These are phyloP conservation scores for Gardenia jasminoides DNA, from an alignment of 257 asterid genomes.

Conservation along the genomic window DNA sequence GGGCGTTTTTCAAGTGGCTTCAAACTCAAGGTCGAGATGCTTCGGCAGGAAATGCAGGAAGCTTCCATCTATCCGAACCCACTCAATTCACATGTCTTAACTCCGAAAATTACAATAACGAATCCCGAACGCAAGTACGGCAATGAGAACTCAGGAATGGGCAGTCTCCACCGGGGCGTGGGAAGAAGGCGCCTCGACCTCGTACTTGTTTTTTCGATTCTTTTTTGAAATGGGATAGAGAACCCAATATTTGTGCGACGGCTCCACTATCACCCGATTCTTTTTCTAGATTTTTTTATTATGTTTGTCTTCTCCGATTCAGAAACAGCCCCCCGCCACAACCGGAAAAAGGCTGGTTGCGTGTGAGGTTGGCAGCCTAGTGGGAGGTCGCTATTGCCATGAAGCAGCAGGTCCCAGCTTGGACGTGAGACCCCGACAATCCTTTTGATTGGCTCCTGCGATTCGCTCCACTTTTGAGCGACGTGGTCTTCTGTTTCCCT, in stretches of 20 bases:
- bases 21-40: slow-evolving; percentile 46
- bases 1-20: slow-evolving; percentile 29
- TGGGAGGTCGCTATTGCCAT: neutral
- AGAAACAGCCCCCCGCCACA: neutral
- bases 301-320: neutral
- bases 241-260: neutral
- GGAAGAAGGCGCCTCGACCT: neutral
- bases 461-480: neutral
- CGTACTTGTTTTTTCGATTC: too few relatives aligned
- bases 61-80: slow-evolving; percentile 44
- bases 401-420: neutral
- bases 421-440: neutral
- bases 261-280: neutral
- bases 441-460: neutral
- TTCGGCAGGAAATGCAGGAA: slow-evolving; percentile 53
- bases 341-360: neutral
- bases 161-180: neutral
- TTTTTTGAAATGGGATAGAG: too few relatives aligned
- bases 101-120: neutral
- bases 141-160: neutral
- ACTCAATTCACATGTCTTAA: neutral
- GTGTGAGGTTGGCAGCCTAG: neutral
- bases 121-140: neutral
- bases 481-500: slow-evolving; percentile 11
- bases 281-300: neutral